A percentile compares a stretch with the other conserved stretches of the same genome.
These are phyloP conservation scores for Penicillium psychrosexuale DNA, from an alignment of 2,329 filamentous ascomycete genomes.

Conservation along the genomic window DNA sequence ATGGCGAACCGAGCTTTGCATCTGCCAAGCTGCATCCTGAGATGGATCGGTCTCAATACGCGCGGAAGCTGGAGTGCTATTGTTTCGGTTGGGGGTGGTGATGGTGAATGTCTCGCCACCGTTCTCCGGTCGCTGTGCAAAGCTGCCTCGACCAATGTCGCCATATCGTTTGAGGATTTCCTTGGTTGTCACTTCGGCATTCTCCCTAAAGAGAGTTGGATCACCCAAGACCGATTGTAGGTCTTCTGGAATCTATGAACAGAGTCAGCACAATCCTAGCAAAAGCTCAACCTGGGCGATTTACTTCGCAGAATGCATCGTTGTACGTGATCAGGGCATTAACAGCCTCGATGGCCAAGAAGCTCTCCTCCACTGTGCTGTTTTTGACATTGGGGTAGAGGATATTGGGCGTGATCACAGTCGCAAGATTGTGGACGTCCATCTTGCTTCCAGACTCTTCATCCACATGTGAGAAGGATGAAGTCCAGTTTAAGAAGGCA, in stretches of 20 bases:
- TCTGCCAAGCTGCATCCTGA: slow-evolving; percentile 66
- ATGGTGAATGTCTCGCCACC: slow-evolving; percentile 53
- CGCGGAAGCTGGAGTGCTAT: slow-evolving; percentile 52
- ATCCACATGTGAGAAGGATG: slow-evolving; percentile 94
- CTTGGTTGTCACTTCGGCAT: slow-evolving; percentile 88
- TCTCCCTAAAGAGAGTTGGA: slow-evolving; percentile 73
- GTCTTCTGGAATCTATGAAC: slow-evolving; percentile 79
- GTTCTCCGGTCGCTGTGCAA: slow-evolving; percentile 52
- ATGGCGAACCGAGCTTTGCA: slow-evolving; percentile 78
- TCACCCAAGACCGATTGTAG: slow-evolving; percentile 83
- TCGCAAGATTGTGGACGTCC: slow-evolving; percentile 96
- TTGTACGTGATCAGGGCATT: slow-evolving; percentile 88
- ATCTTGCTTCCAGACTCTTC: slow-evolving; percentile 98
- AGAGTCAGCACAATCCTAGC: not conserved
- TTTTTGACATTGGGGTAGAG: slow-evolving; percentile 69
- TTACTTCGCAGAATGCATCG: slow-evolving; percentile 94
- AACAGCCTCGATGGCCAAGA: slow-evolving; percentile 89
- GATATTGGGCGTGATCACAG: slow-evolving; percentile 95
- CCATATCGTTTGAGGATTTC: slow-evolving; percentile 94
- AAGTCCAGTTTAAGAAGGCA: slow-evolving; percentile 94
- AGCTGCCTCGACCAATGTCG: slow-evolving; percentile 68
- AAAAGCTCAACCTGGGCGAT: slow-evolving; percentile 34
- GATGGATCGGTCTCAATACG: slow-evolving; percentile 83
- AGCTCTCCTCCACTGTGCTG: slow-evolving; percentile 79
- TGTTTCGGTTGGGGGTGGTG: slow-evolving; percentile 40